A percentile compares a stretch with the other conserved stretches of the same genome.
Evolutionary conservation across 305 asterid species (phyloP).

Genomic region (Solanum hybrid): DNA sequence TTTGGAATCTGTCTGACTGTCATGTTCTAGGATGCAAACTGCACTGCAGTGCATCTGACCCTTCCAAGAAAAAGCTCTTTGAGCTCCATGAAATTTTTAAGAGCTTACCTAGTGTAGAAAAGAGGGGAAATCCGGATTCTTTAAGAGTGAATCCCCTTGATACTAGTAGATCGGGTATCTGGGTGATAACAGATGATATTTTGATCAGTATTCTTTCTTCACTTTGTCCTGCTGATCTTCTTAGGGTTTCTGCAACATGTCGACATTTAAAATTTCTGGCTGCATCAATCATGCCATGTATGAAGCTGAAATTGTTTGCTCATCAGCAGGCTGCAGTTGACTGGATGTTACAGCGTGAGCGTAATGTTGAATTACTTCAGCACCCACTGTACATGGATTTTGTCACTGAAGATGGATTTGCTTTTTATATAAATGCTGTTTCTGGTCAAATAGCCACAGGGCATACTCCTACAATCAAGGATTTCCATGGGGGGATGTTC

Average conservation of each 20-base stretch:
- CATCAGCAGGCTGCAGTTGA: slow-evolving; percentile 95
- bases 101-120: slow-evolving; percentile 59
- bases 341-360: slow-evolving; percentile 95
- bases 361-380: slow-evolving; percentile 37
- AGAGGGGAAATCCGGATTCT: slow-evolving; percentile 30
- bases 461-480: slow-evolving; percentile 47
- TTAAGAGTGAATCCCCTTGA: slow-evolving; percentile 54
- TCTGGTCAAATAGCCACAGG: slow-evolving; percentile 70
- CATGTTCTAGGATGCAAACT: slow-evolving; percentile 63
- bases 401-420: slow-evolving; percentile 62
- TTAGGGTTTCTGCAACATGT: slow-evolving; percentile 71
- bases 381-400: slow-evolving; percentile 75
- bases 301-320: slow-evolving; percentile 85
- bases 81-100: slow-evolving; percentile 88
- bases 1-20: slow-evolving; percentile 72
- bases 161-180: slow-evolving; percentile 49
- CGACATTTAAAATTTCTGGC: slow-evolving; percentile 67
- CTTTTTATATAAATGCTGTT: slow-evolving; percentile 52
- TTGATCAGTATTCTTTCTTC: slow-evolving; percentile 48
- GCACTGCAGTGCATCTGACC: slow-evolving; percentile 50
- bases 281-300: slow-evolving; percentile 84
- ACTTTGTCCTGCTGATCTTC: slow-evolving; percentile 60
- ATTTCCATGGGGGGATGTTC: slow-evolving; percentile 91
- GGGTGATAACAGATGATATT: slow-evolving; percentile 72
- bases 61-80: slow-evolving; percentile 59